Base-by-base conservation (phyloP, 257 asterid genomes). In the Solanum corneliomulleri region DNA sequence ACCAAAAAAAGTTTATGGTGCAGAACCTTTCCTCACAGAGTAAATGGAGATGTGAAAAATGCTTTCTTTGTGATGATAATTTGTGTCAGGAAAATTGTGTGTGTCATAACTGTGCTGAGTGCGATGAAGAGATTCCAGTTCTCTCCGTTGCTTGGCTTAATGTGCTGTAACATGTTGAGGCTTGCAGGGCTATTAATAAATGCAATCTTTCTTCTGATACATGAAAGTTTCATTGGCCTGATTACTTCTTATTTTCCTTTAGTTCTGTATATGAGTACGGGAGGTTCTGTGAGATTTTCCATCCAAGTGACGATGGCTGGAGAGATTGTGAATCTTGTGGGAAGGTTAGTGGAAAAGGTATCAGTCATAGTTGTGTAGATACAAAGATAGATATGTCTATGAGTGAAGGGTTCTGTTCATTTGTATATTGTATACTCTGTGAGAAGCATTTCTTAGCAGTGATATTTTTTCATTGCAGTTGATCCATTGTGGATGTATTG, bases 401-500 rank as follows among this genome's bases (percentile, higher is more conserved):
- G 83, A n/a, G 42, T 41, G 18, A 31, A 6, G 62, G 39, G 23
- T 3, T 4, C 9, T 49, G 41, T 72, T 69, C 29, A 27, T 81
- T 45, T 45, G 31, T 47, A 74, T 64, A 42, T 25, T 4, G 21
- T 14, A 62, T 11, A 2, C 18, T 25, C 66, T 66, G 41, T 13
- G 81, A 62, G 77, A 45, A 83, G 47, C 49, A 31, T 29, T 44
- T 14, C n/a, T 44, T 44, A 77, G 44, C 47, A 41, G 29, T 75
- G 15, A 64, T 58, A 7, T 70, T 78, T 78, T 33, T 16, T 87
- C 42, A 20, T 66, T 39, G 91, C 96, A 93, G 98, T 84, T 91
- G 91, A 90, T 95, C 90, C 98, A 95, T 87, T 95, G 98, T 91
- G 98, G 98, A 88, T 95, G 98, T 82, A 88, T 94, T 42, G 98